These are phyloP conservation scores for Tetragonia tetragonoides DNA, from an alignment of 148 eudicot species.

Conservation along the genomic window DNA sequence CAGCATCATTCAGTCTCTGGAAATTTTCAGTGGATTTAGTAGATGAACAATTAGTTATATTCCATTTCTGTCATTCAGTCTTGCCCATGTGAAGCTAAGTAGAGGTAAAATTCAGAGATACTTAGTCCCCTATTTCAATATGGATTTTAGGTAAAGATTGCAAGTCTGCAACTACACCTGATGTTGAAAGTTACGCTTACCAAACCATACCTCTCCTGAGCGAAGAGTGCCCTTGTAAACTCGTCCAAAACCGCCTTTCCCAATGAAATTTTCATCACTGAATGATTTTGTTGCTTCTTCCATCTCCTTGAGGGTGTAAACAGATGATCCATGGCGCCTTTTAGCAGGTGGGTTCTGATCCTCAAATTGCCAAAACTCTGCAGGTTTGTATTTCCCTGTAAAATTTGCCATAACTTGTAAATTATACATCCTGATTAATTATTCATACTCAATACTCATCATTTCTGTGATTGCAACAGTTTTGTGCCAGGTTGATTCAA, in stretches of 20 bases:
- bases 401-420: not conserved
- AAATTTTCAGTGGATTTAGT: not conserved
- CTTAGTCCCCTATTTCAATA: not conserved
- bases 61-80: not conserved
- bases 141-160: not conserved
- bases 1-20: slow-evolving; percentile 14
- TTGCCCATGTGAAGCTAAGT: not conserved
- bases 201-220: slow-evolving; percentile 71
- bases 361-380: slow-evolving; percentile 70
- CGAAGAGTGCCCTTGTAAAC: slow-evolving; percentile 84
- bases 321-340: slow-evolving; percentile 71
- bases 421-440: not conserved
- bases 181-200: slow-evolving; percentile 1
- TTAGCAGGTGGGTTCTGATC: slow-evolving; percentile 65
- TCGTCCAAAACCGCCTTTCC: slow-evolving; percentile 91
- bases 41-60: not conserved
- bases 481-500: not conserved
- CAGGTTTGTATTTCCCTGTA: slow-evolving; percentile 84
- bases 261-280: slow-evolving; percentile 74
- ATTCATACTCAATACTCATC: not conserved
- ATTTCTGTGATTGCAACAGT: not conserved
- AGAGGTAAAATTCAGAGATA: not conserved
- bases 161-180: not conserved
- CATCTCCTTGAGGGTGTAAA: slow-evolving; percentile 91
- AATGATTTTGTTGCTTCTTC: slow-evolving; percentile 80